Evolutionary conservation across 2,329 filamentous ascomycete genomes (phyloP), one percentile per base, ranked within the genome.

Genomic region (Taxawa tesnikishii): DNA sequence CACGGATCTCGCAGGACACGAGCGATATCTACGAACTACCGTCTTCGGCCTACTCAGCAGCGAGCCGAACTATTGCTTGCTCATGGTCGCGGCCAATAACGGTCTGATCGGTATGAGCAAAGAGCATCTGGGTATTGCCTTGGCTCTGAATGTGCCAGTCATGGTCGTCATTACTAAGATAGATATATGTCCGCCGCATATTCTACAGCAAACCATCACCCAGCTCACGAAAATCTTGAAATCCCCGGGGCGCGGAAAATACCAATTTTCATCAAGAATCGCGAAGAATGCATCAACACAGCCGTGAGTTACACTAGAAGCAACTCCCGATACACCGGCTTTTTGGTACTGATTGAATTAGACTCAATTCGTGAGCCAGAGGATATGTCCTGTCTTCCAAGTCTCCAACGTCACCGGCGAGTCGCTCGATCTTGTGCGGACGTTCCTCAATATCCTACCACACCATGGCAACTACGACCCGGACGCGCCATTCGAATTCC

Each of bases 81-180:
- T 98, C 29, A 98, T 98, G 90, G 90, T 98, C 0, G 90, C 90
- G 9, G 90, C 90, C 12, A 98, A 98, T 49, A 96, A 98, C 51
- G 90, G 90, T 3, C 65, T 98, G 28, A 83, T 96, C 28, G 90
- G 90, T 13, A 98, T 96, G 90, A 93, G 83, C 58, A 93, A 92
- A 67, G 90, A 98, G 62, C 90, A 98, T 56, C 64, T 98, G 4
- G 90, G 90, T 11, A 94, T 98, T 42, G 88, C 90, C 0, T 65
- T 96, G 18, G 87, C 90, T 1, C 66, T 98, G 31, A 96, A 96
- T 49, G 88, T 98, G 8, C 90, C 90, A 0, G 84, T 98, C 45
- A 93, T 98, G 83, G 87, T 96, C 3, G 79, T 94, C 42, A 77
- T 96, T 41, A 98, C 88, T 56, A 98, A 96, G 64, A 94, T 96